Base-by-base conservation (phyloP, 805 yeast genomes). In the Teunomyces cretensis region DNA sequence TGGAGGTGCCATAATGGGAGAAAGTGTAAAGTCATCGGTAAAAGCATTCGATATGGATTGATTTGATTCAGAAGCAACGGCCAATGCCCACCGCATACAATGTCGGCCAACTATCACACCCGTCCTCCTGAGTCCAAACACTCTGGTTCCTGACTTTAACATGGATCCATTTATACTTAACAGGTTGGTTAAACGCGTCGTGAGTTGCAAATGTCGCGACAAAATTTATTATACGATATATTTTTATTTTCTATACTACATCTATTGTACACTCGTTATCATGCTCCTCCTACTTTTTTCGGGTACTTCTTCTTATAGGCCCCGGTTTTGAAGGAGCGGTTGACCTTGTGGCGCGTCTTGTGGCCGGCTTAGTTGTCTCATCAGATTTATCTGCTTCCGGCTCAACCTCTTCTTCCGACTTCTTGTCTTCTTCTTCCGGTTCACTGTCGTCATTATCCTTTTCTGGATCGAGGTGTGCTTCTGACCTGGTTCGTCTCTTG, bases 401-500 rank as follows among this genome's bases (percentile, higher is more conserved):
- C 2, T 36, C 44, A 6, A 19, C 30, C 9, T 39, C 42, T 17
- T 43, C 42, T n/a, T 13, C 30, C 13, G 30, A n/a, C 27, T 44
- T 38, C 22, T 26, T 27, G 12, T 45, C 43, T 13, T 38, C 30
- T 9, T 31, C 36, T 17, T 30, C 22, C 32, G 44, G 24, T 24
- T 44, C 16, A 27, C 28, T 41, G 6, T 39, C 44, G 22, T 36
- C 40, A 9, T 48, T 46, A n/a, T 40, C 44, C 27, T 35, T 33
- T 13, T 35, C 35, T 46, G 17, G 49, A 17, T 50, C 60, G 17
- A 43, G 50, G 1, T 41, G 38, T 8, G 43, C 41, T 17, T 52
- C 62, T 6, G 56, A 51, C n/a, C 59, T 42, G 2, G 61, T 56
- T 39, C 57, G 42, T 26, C 60, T 43, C 31, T 46, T 52, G 14